Base-by-base conservation (phyloP, 2,329 filamentous ascomycete species). In the Claviceps cyperi region DNA sequence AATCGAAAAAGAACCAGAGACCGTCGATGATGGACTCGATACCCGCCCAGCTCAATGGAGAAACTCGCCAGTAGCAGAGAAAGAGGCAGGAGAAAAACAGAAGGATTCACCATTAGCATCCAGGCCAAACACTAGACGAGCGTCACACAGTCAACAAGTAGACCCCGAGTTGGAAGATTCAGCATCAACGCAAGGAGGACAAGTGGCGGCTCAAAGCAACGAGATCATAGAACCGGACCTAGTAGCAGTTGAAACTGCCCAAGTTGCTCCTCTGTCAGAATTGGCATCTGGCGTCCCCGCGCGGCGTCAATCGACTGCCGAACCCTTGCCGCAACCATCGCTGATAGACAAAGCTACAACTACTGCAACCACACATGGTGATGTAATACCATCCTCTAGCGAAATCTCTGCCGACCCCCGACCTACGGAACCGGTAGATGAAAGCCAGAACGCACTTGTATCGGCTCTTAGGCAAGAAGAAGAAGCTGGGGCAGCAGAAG, bases 91-190 rank as follows among this genome's bases (percentile, higher is more conserved):
- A 35, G 43, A 41, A n/a, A 22, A 41, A 15, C 36, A 53, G 43
- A 47, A 49, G 6, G 47, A 49, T 40, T 24, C 22, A 15, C 39
- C 46, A 39, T 35, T 28, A 22, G 39, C 28, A 14, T 47, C 51
- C 9, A 13, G 49, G 44, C 46, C 8, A 44, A 44, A 21, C 19
- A 47, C 46, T 22, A 39, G 51, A 24, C 43, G 49, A 32, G 32
- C 49, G 15, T 51, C 49, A 36, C 46, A 51, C 36, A 47, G 38
- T 21, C 51, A 46, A 43, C 47, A 51, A n/a, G 22, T 19, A 28
- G 49, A 50, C 15, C 24, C 47, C 13, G 32, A 14, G 13, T 22
- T 22, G 41, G 19, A 13, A 28, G 14, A 32, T n/a, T 21, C 22
- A 13, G 22, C 39, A 36, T 15, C 28, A 15, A 22, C 17, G 6